phyloP scores from a whole-genome alignment of 768 basidiomycete species.

The Boletus patriciae region DNA sequence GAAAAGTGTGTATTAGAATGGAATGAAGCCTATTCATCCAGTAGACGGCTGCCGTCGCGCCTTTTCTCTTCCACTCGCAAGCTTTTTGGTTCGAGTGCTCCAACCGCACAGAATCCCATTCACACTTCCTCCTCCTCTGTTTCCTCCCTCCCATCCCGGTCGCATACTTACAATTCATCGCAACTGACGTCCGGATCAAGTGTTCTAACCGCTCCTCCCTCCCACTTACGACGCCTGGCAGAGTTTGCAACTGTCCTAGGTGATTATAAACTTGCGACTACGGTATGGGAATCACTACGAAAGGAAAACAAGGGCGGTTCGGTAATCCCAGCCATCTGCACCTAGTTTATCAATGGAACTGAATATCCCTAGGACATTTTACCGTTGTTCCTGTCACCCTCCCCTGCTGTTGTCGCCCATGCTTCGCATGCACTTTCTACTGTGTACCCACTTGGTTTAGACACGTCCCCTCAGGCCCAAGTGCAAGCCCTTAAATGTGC shows the following conservation, averaged over 20 bases:
- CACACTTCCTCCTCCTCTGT: conserved; percentile 40
- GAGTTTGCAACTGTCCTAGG: conserved; percentile 94
- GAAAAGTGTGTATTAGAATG: conserved; percentile 90
- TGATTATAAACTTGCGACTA: conserved; percentile 80
- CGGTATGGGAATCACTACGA: conserved; percentile 82
- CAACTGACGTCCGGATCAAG: conserved; percentile 23
- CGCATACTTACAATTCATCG: conserved; percentile 30
- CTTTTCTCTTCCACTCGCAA: conserved; percentile 86
- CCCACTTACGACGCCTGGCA: conserved; percentile 83
- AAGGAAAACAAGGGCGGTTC: conserved; percentile 89
- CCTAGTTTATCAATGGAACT: conserved; percentile 6
- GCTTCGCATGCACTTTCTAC: conserved; percentile 58
- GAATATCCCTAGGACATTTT: conserved; percentile 67
- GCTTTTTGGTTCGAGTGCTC: conserved; percentile 66
- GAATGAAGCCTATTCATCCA: conserved; percentile 86
- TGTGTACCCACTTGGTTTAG: conserved; percentile 44
- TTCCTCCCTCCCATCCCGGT: conserved; percentile 36
- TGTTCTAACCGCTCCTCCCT: conserved; percentile 41
- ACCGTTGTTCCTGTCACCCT: conserved; percentile 68
- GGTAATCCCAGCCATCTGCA: conserved; percentile 40
- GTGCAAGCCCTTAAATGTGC: conserved; percentile 67
- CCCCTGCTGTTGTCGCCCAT: conserved; percentile 58
- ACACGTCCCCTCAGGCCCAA: conserved; percentile 62
- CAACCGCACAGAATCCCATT: conserved; percentile 46
- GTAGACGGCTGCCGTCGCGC: conserved; percentile 75